Evolutionary conservation across 176 grass and related monocot genomes (phyloP), one percentile per base, ranked within the genome.

Genomic region (Oryza meridionalis): DNA sequence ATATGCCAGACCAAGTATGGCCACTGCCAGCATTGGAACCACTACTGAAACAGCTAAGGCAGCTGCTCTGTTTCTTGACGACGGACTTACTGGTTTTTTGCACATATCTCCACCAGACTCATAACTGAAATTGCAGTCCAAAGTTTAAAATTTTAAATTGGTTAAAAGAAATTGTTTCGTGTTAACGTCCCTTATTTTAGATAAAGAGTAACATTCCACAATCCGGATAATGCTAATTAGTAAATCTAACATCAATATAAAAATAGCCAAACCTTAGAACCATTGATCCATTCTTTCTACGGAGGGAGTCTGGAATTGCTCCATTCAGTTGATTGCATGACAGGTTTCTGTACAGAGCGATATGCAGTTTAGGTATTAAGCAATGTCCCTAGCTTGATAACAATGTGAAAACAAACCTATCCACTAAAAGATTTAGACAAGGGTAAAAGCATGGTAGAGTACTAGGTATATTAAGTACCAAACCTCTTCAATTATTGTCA

Each of bases 301-400:
- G 71, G 5, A 71, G 0, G 46, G 49, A 58, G 0, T 81, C 42
- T 42, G 40, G 40, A 42, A 42, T 42, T 6, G 40, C 6, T 0
- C 25, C 31, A 35, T 42, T 76, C 4, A 86, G 46, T 7, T 90
- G 22, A 51, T 90, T 90, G 58, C 84, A 72, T 50, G 72, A 85
- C 22, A 90, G 26, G 47, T 90, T 81, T 35, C 83, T 90, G 46
- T 3, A 68, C 13, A 53, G 67, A 65, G 8, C 67, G 14, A n/a
- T 8, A 42, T 42, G 4, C 4, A 42, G 7, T 42, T 42, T 46
- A 47, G 13, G 0, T 0, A 0, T 21, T 49, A 7, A 9, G 4
- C 44, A 37, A 67, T 2, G 0, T 47, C 15, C 40, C 7, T 4
- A 14, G 27, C 0, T 21, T 47, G 25, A 24, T 47, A 42, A 42